Percentiles rank a stretch among this genome's conserved stretches.
These are phyloP conservation scores for Erythrophleum fordii DNA, from an alignment of 306 rosid species.

Conservation along the genomic window DNA sequence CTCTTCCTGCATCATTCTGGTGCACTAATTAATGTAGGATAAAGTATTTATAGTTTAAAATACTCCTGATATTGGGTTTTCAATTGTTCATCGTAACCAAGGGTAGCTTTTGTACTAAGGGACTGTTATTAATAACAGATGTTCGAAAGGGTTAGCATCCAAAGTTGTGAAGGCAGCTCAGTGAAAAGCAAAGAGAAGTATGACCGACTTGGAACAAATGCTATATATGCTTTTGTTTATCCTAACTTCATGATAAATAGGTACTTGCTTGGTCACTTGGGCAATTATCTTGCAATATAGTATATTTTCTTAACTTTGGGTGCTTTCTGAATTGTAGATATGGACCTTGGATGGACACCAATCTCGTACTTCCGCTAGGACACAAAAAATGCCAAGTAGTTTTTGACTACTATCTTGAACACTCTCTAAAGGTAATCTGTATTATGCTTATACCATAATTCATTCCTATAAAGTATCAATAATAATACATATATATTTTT, in stretches of 20 bases:
- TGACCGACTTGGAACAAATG: conserved; percentile 81
- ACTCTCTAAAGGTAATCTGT: conserved; percentile 68
- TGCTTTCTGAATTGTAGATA: conserved; percentile 56
- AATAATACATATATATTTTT: background rate
- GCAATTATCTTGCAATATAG: conserved; percentile 28
- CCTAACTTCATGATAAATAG: conserved; percentile 97
- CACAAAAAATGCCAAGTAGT: conserved; percentile 72
- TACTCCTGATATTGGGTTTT: conserved; percentile 28
- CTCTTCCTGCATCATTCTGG: background rate
- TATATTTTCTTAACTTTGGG: conserved; percentile 7
- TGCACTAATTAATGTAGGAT: background rate
- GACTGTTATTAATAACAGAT: conserved; percentile 48
- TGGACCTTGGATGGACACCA: conserved; percentile 99
- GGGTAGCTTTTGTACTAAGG: conserved; percentile 32
- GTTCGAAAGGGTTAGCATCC: conserved; percentile 87
- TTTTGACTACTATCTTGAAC: conserved; percentile 86
- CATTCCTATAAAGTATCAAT: background rate
- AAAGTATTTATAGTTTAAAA: background rate
- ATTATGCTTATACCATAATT: background rate
- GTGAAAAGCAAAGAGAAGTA: conserved; percentile 44
- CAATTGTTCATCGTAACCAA: conserved; percentile 14
- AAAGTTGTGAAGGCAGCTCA: conserved; percentile 68
- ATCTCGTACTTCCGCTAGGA: conserved; percentile 90
- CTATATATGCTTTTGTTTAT: conserved; percentile 77
- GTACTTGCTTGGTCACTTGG: conserved; percentile 48